Percentiles rank a stretch among this genome's conserved stretches.
Evolutionary conservation across 768 basidiomycete genomes (phyloP).

Genomic region (Macrolepiota albuminosa): DNA sequence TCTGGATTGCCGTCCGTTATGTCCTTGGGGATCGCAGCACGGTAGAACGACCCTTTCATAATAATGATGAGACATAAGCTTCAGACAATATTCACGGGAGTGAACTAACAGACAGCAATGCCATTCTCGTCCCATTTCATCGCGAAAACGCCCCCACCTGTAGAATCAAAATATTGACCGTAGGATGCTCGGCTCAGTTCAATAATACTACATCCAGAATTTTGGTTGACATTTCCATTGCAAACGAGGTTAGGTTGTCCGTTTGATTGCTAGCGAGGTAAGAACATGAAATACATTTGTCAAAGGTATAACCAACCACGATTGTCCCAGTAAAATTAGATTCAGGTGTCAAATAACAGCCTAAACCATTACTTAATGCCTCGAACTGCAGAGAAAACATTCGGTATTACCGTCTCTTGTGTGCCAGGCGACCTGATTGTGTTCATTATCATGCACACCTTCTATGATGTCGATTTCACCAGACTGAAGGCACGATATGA

Average conservation of each 20-base stretch:
- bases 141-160: constrained; percentile 80
- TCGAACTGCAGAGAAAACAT: neutral
- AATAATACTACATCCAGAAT: constrained; percentile 73
- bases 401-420: constrained; percentile 51
- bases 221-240: constrained; percentile 44
- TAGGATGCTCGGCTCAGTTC: constrained; percentile 83
- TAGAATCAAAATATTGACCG: constrained; percentile 75
- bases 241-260: constrained; percentile 50
- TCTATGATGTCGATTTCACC: constrained; percentile 85
- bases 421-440: constrained; percentile 84
- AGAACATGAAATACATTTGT: neutral
- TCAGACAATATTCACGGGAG: neutral
- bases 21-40: constrained; percentile 68
- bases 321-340: constrained; percentile 60
- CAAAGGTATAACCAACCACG: constrained; percentile 38
- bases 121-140: constrained; percentile 85
- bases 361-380: constrained; percentile 25
- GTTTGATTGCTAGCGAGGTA: constrained; percentile 34
- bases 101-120: constrained; percentile 68
- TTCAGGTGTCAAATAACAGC: constrained; percentile 52
- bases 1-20: constrained; percentile 56
- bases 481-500: constrained; percentile 32
- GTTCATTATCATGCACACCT: constrained; percentile 79
- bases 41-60: constrained; percentile 72
- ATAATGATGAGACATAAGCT: constrained; percentile 2